Percentiles rank a stretch among this genome's conserved stretches.
Evolutionary conservation across 768 basidiomycete species (phyloP).

Genomic region (Lentinula aciculospora): DNA sequence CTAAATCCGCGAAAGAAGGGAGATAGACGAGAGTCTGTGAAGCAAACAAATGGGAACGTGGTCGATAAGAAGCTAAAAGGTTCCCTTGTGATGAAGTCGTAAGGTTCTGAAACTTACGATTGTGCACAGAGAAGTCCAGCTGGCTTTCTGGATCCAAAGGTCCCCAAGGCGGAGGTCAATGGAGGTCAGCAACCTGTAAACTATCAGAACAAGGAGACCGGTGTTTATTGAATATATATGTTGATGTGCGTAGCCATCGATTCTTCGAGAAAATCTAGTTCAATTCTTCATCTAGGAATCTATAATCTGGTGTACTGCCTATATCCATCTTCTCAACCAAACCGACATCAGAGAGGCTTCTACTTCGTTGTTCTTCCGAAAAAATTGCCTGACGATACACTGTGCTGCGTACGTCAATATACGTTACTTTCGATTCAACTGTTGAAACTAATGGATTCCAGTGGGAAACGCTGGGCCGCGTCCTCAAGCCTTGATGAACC

Average conservation of each 20-base stretch:
- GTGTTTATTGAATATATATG: conserved; percentile 66
- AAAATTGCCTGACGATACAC: conserved; percentile 70
- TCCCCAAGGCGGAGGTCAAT: conserved; percentile 47
- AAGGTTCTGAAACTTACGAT: background rate
- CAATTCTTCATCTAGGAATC: conserved; percentile 47
- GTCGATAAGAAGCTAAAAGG: conserved; percentile 62
- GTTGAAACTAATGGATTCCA: conserved; percentile 18
- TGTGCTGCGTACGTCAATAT: conserved; percentile 27
- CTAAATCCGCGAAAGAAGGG: conserved; percentile 42
- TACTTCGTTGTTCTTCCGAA: conserved; percentile 69
- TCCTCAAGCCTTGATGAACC: conserved; percentile 44
- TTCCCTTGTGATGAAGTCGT: conserved; percentile 17
- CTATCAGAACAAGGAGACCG: conserved; percentile 62
- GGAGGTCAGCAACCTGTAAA: conserved; percentile 70
- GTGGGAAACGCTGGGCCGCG: conserved; percentile 56
- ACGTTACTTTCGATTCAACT: conserved; percentile 2
- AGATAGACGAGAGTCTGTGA: conserved; percentile 47
- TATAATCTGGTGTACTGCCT: conserved; percentile 67
- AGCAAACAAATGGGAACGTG: conserved; percentile 26
- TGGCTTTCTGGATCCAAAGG: conserved; percentile 60
- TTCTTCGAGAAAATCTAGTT: background rate
- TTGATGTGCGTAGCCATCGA: conserved; percentile 48
- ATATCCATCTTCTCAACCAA: conserved; percentile 66
- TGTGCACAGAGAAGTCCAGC: conserved; percentile 56
- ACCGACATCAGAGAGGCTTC: conserved; percentile 79